phyloP scores from a whole-genome alignment of 75 land plant genomes.

The Selaginella tamariscina region DNA sequence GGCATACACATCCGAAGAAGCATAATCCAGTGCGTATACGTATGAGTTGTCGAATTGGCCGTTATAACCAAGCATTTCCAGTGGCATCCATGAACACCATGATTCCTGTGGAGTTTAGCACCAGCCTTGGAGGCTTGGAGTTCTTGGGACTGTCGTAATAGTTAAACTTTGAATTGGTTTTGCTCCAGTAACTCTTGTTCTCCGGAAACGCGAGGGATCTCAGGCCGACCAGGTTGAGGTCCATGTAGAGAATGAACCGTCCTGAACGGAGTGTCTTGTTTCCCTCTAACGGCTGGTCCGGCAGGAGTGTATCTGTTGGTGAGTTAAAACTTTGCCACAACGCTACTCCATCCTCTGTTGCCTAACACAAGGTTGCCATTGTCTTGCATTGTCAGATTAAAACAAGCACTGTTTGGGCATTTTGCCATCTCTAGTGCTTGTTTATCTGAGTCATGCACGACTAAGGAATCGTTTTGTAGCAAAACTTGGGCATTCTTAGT shows the following conservation, averaged over 20 bases:
- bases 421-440: no score
- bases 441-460: no score
- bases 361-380: background rate
- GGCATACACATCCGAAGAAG: background rate
- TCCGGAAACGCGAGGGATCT: background rate
- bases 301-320: background rate
- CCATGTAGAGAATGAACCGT: background rate
- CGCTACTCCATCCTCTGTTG: background rate
- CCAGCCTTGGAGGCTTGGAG: no score
- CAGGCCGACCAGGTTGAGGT: background rate
- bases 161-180: background rate
- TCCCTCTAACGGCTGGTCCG: background rate
- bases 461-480: no score
- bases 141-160: no score
- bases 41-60: background rate
- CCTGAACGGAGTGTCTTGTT: background rate
- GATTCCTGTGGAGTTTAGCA: background rate
- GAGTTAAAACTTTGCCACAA: background rate
- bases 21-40: background rate
- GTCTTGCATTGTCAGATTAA: background rate
- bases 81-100: background rate
- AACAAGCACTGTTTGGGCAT: no score
- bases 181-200: background rate
- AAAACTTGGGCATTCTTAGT: no score
- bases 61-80: no score